phyloP scores from a whole-genome alignment of 345 rosid genomes.

The Brassica cretica region DNA sequence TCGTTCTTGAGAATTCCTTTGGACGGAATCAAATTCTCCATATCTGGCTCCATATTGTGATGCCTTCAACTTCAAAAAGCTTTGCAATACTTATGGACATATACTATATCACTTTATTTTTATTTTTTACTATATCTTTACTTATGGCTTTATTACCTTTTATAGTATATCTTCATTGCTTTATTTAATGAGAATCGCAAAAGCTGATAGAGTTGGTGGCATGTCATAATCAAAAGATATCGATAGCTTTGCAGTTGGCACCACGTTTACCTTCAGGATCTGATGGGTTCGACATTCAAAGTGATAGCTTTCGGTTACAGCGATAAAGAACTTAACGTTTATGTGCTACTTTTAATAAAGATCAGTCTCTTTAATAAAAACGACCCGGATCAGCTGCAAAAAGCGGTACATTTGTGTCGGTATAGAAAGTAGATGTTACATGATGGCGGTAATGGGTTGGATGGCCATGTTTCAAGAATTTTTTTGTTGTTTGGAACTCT shows the following conservation, averaged over 20 bases:
- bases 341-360: background rate
- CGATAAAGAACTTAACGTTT: background rate
- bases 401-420: background rate
- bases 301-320: background rate
- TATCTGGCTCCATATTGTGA: conserved; percentile 1
- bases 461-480: background rate
- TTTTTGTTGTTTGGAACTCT: background rate
- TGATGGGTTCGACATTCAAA: background rate
- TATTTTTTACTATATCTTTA: background rate
- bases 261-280: background rate
- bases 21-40: conserved; percentile 24
- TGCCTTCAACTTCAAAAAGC: conserved; percentile 20
- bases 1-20: conserved; percentile 40
- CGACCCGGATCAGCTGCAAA: background rate
- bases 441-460: background rate
- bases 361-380: background rate
- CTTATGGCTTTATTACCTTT: background rate
- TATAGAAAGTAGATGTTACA: background rate
- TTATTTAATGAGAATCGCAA: background rate
- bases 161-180: background rate
- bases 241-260: background rate
- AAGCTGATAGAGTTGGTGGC: conserved; percentile 1
- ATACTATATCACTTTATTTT: background rate
- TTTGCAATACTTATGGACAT: background rate
- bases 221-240: background rate